Evolutionary conservation across 768 basidiomycete genomes (phyloP), one percentile per base, ranked within the genome.

Genomic region (Atractiella rhizophila): DNA sequence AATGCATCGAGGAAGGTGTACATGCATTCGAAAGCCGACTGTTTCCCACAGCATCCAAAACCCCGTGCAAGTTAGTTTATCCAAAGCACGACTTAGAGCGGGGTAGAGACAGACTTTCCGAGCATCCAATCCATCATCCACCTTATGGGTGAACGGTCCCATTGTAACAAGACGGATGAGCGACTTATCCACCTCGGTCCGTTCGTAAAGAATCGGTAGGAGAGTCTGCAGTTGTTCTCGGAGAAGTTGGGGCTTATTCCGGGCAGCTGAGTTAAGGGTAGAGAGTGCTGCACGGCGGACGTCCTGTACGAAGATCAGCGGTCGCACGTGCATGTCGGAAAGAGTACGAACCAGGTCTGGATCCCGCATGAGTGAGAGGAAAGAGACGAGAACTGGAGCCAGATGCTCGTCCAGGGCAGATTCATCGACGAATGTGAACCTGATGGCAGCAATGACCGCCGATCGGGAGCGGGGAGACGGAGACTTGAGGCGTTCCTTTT

Each of bases 81-180:
- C n/a, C 23, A 27, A 9, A 30, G 6, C 1, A 2, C 3, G 8
- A 18, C 23, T 13, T 37, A 21, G 34, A 21, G 29, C 16, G 25
- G 24, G 16, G 9, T 21, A 16, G 15, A 18, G 41, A 35, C 4
- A 2, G 25, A 52, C 46, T 46, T 94, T 96, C 44, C 91, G 73
- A 18, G 85, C 74, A 48, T 96, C 88, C 29, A 96, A 66, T 35
- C 91, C 91, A 48, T 96, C 86, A 52, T 98, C 91, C 39, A 91
- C 81, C 56, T 79, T 83, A 61, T 88, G 82, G 21, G 76, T 79
- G 83, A 83, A 91, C 2, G 85, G 83, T 18, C 85, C 83, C 85
- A 91, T 91, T 55, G 83, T 80, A 11, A 91, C 83, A 1, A 77
- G 80, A 24, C 78, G 72, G 54, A 88, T 74, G 44, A 85, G 70